A percentile compares a stretch with the other conserved stretches of the same genome.
phyloP scores from a whole-genome alignment of 2,329 filamentous ascomycete genomes.

The Leptographium radiaticola region DNA sequence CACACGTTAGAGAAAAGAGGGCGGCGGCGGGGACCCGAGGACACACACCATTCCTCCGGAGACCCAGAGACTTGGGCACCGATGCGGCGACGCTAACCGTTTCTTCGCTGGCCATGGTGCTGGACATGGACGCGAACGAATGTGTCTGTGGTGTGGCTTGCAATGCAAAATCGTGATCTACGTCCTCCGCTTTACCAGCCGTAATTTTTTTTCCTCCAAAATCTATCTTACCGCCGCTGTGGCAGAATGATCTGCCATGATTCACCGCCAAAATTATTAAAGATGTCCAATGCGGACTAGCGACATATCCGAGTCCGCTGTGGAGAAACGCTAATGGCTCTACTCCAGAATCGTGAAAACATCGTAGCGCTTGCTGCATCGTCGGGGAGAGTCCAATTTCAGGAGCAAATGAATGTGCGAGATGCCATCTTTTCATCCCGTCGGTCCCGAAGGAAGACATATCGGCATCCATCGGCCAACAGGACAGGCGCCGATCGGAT shows the following conservation, averaged over 20 bases:
- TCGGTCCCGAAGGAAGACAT: neutral
- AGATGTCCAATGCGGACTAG: neutral
- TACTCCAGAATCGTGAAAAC: slow-evolving; percentile 2
- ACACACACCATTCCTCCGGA: slow-evolving; percentile 50
- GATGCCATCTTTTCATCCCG: neutral
- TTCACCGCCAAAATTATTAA: neutral
- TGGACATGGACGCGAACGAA: too few species aligned
- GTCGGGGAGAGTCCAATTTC: neutral
- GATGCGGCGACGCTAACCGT: slow-evolving; percentile 21
- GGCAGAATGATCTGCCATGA: neutral
- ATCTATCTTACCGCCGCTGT: neutral
- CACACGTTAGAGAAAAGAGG: neutral
- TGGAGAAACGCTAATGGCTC: slow-evolving; percentile 1
- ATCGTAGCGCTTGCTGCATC: neutral
- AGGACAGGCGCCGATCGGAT: too few species aligned
- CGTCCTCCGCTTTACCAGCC: neutral
- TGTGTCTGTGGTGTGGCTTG: too few species aligned
- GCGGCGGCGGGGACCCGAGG: too few species aligned
- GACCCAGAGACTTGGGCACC: slow-evolving; percentile 37
- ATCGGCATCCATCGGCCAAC: too few species aligned
- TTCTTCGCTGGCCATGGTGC: slow-evolving; percentile 28
- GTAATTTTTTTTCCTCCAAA: neutral
- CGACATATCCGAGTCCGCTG: neutral
- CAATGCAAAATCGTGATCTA: too few species aligned
- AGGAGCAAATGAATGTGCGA: neutral